Percentiles rank a stretch among this genome's conserved stretches.
phyloP scores from a whole-genome alignment of 2,329 filamentous ascomycete genomes.

The Ceratocystis albifundus region DNA sequence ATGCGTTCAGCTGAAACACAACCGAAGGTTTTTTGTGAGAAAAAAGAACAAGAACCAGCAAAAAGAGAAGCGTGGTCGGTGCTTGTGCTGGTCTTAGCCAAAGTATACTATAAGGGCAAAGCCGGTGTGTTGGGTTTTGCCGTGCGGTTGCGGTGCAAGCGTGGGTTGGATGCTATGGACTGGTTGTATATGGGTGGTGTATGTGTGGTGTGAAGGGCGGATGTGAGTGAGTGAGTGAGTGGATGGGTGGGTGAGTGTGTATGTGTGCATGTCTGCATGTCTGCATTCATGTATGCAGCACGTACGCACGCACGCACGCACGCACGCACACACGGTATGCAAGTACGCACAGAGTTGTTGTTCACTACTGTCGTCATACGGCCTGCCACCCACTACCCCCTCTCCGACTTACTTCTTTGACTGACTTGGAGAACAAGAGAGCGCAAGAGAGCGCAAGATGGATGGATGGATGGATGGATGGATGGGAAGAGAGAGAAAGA shows the following conservation, averaged over 20 bases:
- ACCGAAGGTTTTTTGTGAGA: constrained; percentile 5
- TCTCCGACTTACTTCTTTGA: too few relatives aligned
- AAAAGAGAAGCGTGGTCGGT: not conserved
- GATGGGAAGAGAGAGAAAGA: not conserved
- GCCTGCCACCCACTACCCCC: too few relatives aligned
- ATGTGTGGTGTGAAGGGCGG: not conserved
- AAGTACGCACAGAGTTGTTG: too few relatives aligned
- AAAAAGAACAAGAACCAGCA: constrained; percentile 1
- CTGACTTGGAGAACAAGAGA: not conserved
- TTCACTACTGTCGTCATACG: not conserved
- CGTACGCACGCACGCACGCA: too few relatives aligned
- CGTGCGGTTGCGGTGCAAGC: not conserved
- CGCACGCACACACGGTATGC: too few relatives aligned
- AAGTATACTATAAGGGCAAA: constrained; percentile 1
- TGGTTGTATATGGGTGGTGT: not conserved
- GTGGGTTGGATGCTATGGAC: not conserved
- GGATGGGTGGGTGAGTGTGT: too few relatives aligned
- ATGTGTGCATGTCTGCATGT: too few relatives aligned
- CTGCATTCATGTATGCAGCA: too few relatives aligned
- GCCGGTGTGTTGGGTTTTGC: constrained; percentile 5
- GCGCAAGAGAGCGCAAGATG: not conserved
- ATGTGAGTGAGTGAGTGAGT: too few relatives aligned
- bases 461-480: too few relatives aligned
- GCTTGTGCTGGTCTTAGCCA: not conserved
- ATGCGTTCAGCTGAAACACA: constrained; percentile 14